These are phyloP conservation scores for Tylopilus sp. DNA, from an alignment of 1,284 basidiomycete genomes.

Conservation along the genomic window DNA sequence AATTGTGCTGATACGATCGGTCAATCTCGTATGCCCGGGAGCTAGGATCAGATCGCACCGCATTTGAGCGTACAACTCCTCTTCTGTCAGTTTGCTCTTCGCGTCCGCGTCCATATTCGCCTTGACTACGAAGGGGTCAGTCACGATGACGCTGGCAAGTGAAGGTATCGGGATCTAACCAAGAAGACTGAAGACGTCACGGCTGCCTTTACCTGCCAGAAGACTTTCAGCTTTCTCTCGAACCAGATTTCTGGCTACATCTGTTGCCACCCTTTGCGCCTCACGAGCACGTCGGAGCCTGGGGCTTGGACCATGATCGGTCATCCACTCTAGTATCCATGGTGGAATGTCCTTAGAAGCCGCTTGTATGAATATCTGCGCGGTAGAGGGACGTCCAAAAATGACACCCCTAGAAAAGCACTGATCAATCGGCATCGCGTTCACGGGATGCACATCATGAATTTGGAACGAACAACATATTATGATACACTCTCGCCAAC, in stretches of 20 bases:
- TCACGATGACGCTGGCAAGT: neutral
- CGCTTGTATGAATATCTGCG: conserved; percentile 32
- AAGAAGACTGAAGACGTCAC: conserved; percentile 57
- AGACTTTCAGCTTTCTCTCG: conserved; percentile 52
- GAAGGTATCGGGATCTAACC: conserved; percentile 36
- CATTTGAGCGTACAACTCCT: conserved; percentile 68
- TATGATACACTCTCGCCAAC: conserved; percentile 46
- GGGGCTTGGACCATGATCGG: conserved; percentile 47
- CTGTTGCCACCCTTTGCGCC: conserved; percentile 35
- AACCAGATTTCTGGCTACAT: conserved; percentile 52
- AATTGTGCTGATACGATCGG: conserved; percentile 43
- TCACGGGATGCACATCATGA: conserved; percentile 6
- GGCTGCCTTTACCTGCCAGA: conserved; percentile 39
- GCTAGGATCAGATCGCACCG: conserved; percentile 43
- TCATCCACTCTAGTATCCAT: conserved; percentile 49
- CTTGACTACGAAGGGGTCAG: conserved; percentile 51
- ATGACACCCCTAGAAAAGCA: conserved; percentile 25
- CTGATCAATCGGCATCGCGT: conserved; percentile 11
- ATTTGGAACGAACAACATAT: conserved; percentile 44
- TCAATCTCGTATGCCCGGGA: neutral
- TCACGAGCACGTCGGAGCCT: conserved; percentile 49
- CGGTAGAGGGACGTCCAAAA: conserved; percentile 36
- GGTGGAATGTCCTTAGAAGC: conserved; percentile 31
- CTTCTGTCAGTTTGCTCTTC: conserved; percentile 56
- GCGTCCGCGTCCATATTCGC: conserved; percentile 62